phyloP scores from a whole-genome alignment of 2,329 filamentous ascomycete genomes.

The Hypocreales sp. region DNA sequence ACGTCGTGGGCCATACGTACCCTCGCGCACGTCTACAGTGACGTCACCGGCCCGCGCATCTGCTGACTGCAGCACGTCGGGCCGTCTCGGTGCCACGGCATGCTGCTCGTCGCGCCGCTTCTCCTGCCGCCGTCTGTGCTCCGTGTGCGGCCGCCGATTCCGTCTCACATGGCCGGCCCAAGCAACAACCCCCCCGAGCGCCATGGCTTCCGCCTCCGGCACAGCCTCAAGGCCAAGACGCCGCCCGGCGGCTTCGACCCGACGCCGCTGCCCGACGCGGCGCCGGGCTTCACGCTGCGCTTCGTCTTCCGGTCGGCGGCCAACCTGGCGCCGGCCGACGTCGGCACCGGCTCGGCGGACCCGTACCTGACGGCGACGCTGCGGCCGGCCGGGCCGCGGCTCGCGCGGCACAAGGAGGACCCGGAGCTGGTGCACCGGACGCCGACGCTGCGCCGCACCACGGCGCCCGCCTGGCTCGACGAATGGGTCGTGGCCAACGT shows the following conservation, averaged over 20 bases:
- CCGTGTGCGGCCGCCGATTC: no score
- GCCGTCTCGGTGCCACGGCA: no score
- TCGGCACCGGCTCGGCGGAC: conserved; percentile 64
- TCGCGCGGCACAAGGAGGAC: conserved; percentile 82
- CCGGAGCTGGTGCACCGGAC: conserved; percentile 61
- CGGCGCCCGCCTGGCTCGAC: conserved; percentile 67
- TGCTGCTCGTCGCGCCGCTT: no score
- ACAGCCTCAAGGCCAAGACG: conserved; percentile 3
- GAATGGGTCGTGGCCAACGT: conserved; percentile 84
- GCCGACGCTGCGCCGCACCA: conserved; percentile 54
- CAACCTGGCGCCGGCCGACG: conserved; percentile 71
- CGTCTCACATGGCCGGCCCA: no score
- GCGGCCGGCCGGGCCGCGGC: conserved; percentile 49
- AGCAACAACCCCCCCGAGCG: no score
- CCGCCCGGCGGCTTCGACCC: conserved; percentile 67
- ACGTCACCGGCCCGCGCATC: no score
- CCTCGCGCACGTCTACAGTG: no score
- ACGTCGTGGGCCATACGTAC: no score
- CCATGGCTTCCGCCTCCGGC: no score
- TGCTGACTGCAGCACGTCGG: no score
- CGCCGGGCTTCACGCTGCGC: conserved; percentile 68
- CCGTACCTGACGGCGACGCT: conserved; percentile 71
- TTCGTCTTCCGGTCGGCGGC: conserved; percentile 70
- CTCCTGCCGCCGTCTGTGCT: no score
- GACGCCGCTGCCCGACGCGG: conserved; percentile 60